Conservation (phyloP, 345 rosid species). For the Cardamine occulta region DNA sequence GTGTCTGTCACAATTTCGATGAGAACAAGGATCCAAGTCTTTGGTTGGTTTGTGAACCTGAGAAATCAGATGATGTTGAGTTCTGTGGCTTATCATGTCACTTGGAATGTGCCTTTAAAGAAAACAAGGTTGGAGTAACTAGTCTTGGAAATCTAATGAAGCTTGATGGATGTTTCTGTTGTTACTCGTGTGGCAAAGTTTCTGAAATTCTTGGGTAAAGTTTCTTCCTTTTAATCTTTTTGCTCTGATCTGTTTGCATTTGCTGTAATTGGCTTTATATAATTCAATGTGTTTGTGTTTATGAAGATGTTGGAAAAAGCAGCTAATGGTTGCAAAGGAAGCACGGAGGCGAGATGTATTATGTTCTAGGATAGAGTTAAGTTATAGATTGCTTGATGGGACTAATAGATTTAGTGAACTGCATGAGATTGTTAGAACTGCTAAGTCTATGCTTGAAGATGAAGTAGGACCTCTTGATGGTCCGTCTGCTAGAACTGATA, state of each 20-base stretch:
- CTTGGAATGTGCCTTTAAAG: conserved; percentile 87
- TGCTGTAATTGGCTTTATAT: neutral
- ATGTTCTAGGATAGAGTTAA: conserved; percentile 79
- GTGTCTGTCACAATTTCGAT: conserved; percentile 87
- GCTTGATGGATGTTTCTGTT: conserved; percentile 64
- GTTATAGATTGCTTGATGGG: conserved; percentile 77
- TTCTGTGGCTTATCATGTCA: conserved; percentile 95
- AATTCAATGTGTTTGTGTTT: conserved; percentile 18
- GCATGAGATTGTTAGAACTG: conserved; percentile 67
- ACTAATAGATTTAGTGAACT: conserved; percentile 74
- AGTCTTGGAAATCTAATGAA: conserved; percentile 31
- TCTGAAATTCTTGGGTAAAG: conserved; percentile 89
- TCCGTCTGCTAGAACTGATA: conserved; percentile 69
- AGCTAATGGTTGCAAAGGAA: conserved; percentile 77
- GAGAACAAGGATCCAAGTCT: conserved; percentile 63
- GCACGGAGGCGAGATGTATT: conserved; percentile 87
- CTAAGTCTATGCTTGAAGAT: conserved; percentile 74
- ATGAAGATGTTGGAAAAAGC: conserved; percentile 84
- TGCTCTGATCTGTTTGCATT: neutral
- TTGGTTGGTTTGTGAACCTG: conserved; percentile 48
- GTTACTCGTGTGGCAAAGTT: conserved; percentile 97
- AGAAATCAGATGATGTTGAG: conserved; percentile 44
- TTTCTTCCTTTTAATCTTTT: neutral
- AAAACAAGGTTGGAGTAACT: conserved; percentile 79
- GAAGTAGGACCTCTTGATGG: conserved; percentile 86